Percentiles rank a stretch among this genome's conserved stretches.
Conservation (phyloP, 345 rosid genomes). For the Brassica carinata region DNA sequence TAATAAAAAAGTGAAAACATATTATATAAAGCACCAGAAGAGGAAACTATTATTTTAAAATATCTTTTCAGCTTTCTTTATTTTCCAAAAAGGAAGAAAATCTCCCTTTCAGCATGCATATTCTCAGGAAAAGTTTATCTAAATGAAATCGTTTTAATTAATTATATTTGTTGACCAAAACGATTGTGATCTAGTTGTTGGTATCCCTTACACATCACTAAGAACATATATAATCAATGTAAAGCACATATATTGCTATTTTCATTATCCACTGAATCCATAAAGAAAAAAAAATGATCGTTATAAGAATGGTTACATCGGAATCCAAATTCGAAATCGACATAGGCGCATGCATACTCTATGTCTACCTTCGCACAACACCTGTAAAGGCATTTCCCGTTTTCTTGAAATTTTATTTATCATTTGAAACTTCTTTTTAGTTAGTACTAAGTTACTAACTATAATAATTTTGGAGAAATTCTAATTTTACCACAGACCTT, state of each 20-base stretch:
- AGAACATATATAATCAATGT: not conserved
- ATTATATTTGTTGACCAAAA: not conserved
- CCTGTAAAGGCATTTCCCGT: conserved; percentile 36
- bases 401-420: not conserved
- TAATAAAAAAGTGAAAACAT: not conserved
- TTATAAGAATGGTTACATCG: conserved; percentile 21
- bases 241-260: not conserved
- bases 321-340: conserved; percentile 22
- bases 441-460: not conserved
- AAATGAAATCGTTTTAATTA: not conserved
- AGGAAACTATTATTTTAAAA: not conserved
- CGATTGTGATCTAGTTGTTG: not conserved
- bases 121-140: not conserved
- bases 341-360: conserved; percentile 29
- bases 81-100: not conserved
- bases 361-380: conserved; percentile 25
- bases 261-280: conserved; percentile 5
- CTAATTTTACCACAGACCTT: not conserved
- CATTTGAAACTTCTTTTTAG: not conserved
- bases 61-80: not conserved
- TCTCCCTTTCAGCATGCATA: not conserved
- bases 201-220: conserved; percentile 6
- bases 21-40: not conserved
- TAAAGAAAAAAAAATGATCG: not conserved
- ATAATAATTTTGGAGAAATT: not conserved